Evolutionary conservation across 2,329 filamentous ascomycete genomes (phyloP).

Genomic region (Aaosphaeria arxii): DNA sequence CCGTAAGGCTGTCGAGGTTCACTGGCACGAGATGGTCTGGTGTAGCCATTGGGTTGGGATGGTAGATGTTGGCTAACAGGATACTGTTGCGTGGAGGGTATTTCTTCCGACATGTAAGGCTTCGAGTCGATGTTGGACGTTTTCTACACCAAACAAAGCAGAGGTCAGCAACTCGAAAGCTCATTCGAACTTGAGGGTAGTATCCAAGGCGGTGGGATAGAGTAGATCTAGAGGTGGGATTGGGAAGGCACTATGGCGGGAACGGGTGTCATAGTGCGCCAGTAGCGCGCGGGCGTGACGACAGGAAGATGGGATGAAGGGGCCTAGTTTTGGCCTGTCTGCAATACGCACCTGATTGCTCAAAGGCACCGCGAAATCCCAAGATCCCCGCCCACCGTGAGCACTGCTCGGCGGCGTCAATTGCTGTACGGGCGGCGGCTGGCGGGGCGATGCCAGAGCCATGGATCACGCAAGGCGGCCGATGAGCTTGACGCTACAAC

Average conservation of each 20-base stretch:
- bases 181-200: no score
- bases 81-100: slow-evolving; percentile 19
- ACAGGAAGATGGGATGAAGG: not conserved
- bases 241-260: no score
- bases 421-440: slow-evolving; percentile 27
- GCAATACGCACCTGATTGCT: slow-evolving; percentile 9
- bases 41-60: slow-evolving; percentile 32
- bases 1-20: slow-evolving; percentile 22
- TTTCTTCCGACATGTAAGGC: slow-evolving; percentile 35
- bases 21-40: slow-evolving; percentile 26
- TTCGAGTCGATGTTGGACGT: slow-evolving; percentile 24
- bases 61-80: slow-evolving; percentile 31
- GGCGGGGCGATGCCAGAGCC: slow-evolving; percentile 32
- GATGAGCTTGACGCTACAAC: no score
- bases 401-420: slow-evolving; percentile 40
- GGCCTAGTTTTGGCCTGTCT: no score
- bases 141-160: slow-evolving; percentile 17
- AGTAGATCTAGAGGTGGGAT: no score
- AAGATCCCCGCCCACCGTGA: slow-evolving; percentile 35
- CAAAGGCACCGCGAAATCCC: slow-evolving; percentile 40
- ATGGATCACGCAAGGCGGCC: slow-evolving; percentile 11
- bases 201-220: no score
- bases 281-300: not conserved
- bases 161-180: slow-evolving; percentile 15
- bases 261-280: not conserved